Evolutionary conservation across 202 grass and related monocot genomes (phyloP).

Genomic region (Miscanthus sacchariflorus): DNA sequence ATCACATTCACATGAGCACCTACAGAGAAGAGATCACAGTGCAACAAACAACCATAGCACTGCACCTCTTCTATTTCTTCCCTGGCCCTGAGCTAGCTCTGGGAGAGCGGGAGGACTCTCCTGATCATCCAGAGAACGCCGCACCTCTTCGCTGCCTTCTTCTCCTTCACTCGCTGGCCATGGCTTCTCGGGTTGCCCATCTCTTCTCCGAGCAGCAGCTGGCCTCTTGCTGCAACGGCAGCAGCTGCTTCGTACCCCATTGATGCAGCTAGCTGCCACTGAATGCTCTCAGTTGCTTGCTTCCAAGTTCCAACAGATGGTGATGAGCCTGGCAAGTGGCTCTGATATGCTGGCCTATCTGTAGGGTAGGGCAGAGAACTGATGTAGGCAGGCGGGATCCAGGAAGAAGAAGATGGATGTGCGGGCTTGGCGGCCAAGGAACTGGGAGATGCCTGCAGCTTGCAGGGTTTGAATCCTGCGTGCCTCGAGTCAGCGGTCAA

Average conservation of each 20-base stretch:
- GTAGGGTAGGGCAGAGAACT: neutral
- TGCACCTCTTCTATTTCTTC: too few species aligned
- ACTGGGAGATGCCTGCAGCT: neutral
- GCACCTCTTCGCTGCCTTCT: neutral
- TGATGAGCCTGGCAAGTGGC: neutral
- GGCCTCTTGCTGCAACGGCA: neutral
- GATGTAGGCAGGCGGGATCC: neutral
- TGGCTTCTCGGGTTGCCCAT: neutral
- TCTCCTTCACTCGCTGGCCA: neutral
- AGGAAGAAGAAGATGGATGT: neutral
- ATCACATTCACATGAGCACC: too few species aligned
- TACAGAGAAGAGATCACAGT: too few species aligned
- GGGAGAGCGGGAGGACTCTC: constrained; percentile 7
- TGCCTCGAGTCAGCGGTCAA: neutral
- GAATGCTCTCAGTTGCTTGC: neutral
- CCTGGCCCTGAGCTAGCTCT: neutral
- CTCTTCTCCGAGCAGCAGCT: neutral
- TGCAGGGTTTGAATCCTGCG: neutral
- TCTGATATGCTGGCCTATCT: neutral
- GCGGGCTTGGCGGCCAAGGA: neutral
- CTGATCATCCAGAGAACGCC: neutral
- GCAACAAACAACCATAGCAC: too few species aligned
- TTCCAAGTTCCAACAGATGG: neutral
- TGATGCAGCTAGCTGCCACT: neutral
- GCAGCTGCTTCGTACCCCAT: constrained; percentile 7